Evolutionary conservation across 2,329 filamentous ascomycete species (phyloP), one percentile per base, ranked within the genome.

Genomic region (Neopestalotiopsis sp.): DNA sequence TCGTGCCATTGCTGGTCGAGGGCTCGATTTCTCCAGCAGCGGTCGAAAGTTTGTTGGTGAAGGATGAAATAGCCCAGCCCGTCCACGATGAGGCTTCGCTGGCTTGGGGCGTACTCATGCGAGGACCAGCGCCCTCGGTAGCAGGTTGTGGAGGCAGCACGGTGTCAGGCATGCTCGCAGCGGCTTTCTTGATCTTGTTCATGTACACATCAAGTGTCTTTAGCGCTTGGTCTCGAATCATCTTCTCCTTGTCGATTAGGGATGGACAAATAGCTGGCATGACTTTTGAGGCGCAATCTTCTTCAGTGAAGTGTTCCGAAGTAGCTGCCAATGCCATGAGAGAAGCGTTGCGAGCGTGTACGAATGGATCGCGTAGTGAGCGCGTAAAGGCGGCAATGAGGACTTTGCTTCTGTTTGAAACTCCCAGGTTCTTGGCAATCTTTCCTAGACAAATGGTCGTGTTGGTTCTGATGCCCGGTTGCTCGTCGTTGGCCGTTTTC

Each of bases 361-460:
- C 90, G 76, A 99, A 99, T 0, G 96, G 96, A 78, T 99, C 96
- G 64, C 95, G 88, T 3, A 98, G 85, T 0, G 96, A 94, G 32
- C 96, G 90, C 2, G 92, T 91, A 76, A 99, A 99, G 0, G 96
- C 96, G 7, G 96, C 96, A 66, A 95, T 92, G 32, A 99, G 88
- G 0, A 99, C 95, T 80, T 98, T 99, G 62, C 92, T 88, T 71
- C 96, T 88, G 3, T 93, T 94, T 72, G 93, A 86, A 1, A 88
- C 85, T 1, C 94, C 94, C 1, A 99, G 85, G 75, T 97, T 92
- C 74, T 94, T 95, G 14, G 96, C 95, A 74, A 99, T 98, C 77
- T 98, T 98, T 28, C 96, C 96, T 0, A 99, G 83, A 78, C 95
- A 98, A 68, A 99, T 99, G 1, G 96, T 99, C 0, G 96, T 99